Percentiles rank a stretch among this genome's conserved stretches.
Evolutionary conservation across 1,284 basidiomycete species (phyloP).

Genomic region (Calocybe gambosa): DNA sequence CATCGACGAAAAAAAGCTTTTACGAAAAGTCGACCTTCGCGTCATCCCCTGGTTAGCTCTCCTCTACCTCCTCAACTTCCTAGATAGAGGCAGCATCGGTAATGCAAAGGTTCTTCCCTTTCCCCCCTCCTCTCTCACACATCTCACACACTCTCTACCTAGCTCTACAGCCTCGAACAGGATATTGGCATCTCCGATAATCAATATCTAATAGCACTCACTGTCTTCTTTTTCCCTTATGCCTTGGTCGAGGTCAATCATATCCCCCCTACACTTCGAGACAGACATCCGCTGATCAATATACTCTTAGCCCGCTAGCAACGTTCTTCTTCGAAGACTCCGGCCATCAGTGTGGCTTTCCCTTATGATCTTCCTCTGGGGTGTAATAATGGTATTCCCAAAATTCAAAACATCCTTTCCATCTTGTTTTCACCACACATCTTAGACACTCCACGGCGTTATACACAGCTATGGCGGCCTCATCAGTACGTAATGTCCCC

Average conservation of each 20-base stretch:
- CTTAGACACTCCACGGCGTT: constrained; percentile 47
- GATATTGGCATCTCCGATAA: constrained; percentile 44
- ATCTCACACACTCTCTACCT: constrained; percentile 3
- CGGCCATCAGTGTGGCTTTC: constrained; percentile 58
- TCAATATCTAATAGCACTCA: constrained; percentile 50
- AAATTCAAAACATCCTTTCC: constrained; percentile 3
- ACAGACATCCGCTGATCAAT: not conserved
- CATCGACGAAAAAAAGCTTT: constrained; percentile 40
- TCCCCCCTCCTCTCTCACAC: constrained; percentile 9
- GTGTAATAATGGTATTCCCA: constrained; percentile 45
- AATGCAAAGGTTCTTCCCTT: constrained; percentile 50
- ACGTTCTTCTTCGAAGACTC: constrained; percentile 48
- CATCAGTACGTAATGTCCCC: constrained; percentile 29
- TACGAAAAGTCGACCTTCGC: constrained; percentile 46
- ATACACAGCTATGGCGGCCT: constrained; percentile 45
- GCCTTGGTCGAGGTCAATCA: constrained; percentile 44
- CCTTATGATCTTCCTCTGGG: constrained; percentile 50
- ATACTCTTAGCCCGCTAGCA: constrained; percentile 39
- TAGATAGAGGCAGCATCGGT: constrained; percentile 61
- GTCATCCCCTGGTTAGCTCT: constrained; percentile 53
- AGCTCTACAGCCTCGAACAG: constrained; percentile 42
- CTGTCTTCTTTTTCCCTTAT: constrained; percentile 56
- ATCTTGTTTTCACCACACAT: not conserved
- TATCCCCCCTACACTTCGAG: not conserved
- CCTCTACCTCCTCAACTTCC: constrained; percentile 56